Conservation (phyloP, 2,329 filamentous ascomycete genomes). For the Cordyceps sp. region DNA sequence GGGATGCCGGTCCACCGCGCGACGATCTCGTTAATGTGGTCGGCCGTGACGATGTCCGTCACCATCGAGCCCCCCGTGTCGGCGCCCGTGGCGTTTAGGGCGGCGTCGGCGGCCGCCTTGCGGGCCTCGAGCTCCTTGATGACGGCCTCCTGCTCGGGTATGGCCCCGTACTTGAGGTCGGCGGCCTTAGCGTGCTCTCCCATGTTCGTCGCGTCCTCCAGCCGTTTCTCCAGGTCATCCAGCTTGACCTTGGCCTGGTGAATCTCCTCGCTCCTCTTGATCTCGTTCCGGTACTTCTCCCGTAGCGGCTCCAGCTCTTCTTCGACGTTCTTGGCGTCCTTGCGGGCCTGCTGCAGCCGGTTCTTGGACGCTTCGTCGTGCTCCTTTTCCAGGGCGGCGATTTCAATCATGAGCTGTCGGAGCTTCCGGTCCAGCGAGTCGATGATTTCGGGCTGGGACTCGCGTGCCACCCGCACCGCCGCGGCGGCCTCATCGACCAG, state of each 20-base stretch:
- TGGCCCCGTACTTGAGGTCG: constrained; percentile 92
- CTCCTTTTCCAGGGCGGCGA: constrained; percentile 83
- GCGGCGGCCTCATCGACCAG: constrained; percentile 92
- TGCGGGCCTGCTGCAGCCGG: constrained; percentile 66
- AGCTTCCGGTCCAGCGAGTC: constrained; percentile 85
- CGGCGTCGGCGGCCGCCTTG: constrained; percentile 62
- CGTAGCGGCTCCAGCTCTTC: constrained; percentile 84
- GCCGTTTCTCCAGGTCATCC: constrained; percentile 77
- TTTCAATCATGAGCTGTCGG: constrained; percentile 90
- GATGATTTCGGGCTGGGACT: constrained; percentile 90
- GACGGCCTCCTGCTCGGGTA: constrained; percentile 70
- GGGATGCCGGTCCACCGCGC: constrained; percentile 97
- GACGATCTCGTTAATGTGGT: constrained; percentile 98
- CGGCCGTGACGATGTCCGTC: constrained; percentile 84
- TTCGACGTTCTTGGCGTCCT: constrained; percentile 84
- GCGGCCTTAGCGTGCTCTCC: constrained; percentile 77
- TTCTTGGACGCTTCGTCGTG: constrained; percentile 84
- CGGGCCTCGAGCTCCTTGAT: constrained; percentile 72
- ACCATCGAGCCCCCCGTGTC: constrained; percentile 59
- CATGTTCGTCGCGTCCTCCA: constrained; percentile 80
- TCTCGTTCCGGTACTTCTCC: constrained; percentile 91
- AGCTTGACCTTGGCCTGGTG: constrained; percentile 93
- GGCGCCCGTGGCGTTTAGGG: constrained; percentile 33
- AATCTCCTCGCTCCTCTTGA: constrained; percentile 77
- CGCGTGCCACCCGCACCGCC: constrained; percentile 85